phyloP scores from a whole-genome alignment of 148 eudicot species.

The Arbutus unedo region DNA sequence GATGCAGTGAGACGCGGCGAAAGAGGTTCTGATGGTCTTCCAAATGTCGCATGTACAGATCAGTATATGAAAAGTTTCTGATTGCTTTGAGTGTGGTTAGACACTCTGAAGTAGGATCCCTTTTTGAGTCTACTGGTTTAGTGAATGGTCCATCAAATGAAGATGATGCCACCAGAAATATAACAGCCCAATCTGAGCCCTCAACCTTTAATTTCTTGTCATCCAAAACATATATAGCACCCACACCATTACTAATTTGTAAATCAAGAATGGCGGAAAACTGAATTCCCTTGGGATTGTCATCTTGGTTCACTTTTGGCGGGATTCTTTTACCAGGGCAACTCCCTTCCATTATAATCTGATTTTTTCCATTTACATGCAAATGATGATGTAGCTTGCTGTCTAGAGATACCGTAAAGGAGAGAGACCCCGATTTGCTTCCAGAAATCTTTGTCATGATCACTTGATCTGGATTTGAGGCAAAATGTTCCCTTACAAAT shows the following conservation, averaged over 20 bases:
- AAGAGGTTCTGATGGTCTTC: conserved; percentile 80
- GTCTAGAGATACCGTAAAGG: conserved; percentile 62
- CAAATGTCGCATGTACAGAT: conserved; percentile 66
- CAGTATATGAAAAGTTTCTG: conserved; percentile 44
- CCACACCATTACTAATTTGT: conserved; percentile 43
- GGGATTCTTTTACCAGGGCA: conserved; percentile 51
- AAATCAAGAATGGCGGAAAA: conserved; percentile 63
- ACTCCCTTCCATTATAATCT: conserved; percentile 76
- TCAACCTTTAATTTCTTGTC: conserved; percentile 55
- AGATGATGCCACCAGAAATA: conserved; percentile 63
- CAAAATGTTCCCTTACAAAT: conserved; percentile 67
- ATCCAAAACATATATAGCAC: conserved; percentile 37
- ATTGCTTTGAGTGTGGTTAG: conserved; percentile 33
- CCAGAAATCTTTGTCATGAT: conserved; percentile 66
- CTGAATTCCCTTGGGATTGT: conserved; percentile 57
- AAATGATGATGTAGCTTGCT: conserved; percentile 61
- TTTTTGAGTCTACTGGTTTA: conserved; percentile 57
- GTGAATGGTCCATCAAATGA: conserved; percentile 73
- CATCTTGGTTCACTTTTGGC: conserved; percentile 28
- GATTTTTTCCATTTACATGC: conserved; percentile 44
- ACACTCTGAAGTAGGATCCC: conserved; percentile 54
- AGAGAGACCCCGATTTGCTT: conserved; percentile 54
- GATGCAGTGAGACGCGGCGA: conserved; percentile 70
- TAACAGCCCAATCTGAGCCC: conserved; percentile 66
- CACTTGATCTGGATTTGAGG: conserved; percentile 77